phyloP scores from a whole-genome alignment of 495 filamentous ascomycete species.

The Xylaria acuta region DNA sequence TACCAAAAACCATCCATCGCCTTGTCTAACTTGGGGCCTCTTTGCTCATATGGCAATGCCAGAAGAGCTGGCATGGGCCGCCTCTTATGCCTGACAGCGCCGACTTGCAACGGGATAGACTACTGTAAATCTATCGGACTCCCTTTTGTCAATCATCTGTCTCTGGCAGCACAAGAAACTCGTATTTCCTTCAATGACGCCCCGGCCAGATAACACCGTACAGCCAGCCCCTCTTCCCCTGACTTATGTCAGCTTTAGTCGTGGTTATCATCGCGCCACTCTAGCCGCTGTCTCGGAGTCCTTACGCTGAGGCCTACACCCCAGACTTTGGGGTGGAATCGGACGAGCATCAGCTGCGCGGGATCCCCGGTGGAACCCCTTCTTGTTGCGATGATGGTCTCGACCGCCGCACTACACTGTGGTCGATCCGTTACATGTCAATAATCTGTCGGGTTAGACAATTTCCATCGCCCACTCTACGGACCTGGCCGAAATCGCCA shows the following conservation, averaged over 20 bases:
- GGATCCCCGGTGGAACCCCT: conserved; percentile 7
- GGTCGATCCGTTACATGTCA: neutral
- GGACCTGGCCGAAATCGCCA: conserved; percentile 11
- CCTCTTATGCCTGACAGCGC: neutral
- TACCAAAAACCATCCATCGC: neutral
- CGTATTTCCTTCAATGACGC: neutral
- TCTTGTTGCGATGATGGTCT: neutral
- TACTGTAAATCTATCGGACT: neutral
- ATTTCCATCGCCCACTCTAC: neutral
- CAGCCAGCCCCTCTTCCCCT: neutral
- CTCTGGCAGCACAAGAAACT: neutral
- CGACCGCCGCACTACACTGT: neutral
- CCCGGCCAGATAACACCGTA: neutral
- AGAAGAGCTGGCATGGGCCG: neutral
- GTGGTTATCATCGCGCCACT: neutral
- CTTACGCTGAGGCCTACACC: neutral
- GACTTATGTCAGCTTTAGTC: neutral
- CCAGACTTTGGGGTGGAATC: neutral
- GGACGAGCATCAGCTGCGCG: conserved; percentile 6
- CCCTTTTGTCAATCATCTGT: neutral
- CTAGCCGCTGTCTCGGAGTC: neutral
- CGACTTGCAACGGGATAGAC: neutral
- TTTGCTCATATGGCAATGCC: neutral
- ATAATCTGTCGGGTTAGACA: neutral
- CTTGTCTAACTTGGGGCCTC: neutral